These are phyloP conservation scores for Corchorus capsularis DNA, from an alignment of 345 rosid species.

Conservation along the genomic window DNA sequence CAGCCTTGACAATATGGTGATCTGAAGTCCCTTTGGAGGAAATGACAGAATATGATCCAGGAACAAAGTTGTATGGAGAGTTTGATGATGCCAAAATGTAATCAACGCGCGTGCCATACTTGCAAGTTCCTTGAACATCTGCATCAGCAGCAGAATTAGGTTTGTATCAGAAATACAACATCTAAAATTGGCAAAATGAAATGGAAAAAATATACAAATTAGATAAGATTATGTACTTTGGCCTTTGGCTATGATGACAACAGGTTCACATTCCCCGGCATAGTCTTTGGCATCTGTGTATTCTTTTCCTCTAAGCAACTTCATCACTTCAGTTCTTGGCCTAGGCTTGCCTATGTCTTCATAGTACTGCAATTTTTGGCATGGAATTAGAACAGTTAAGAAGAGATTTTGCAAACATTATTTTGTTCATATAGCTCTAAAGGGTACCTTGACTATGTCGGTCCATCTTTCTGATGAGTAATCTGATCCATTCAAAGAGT, in stretches of 20 bases:
- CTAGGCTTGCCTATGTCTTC: conserved; percentile 89
- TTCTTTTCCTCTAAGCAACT: conserved; percentile 60
- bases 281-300: conserved; percentile 71
- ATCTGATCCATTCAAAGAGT: conserved; percentile 75
- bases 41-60: conserved; percentile 76
- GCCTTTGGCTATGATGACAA: conserved; percentile 90
- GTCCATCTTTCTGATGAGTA: conserved; percentile 85
- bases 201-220: neutral
- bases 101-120: conserved; percentile 90
- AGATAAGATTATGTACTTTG: conserved; percentile 52
- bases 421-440: neutral
- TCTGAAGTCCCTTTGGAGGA: conserved; percentile 93
- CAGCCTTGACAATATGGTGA: conserved; percentile 92
- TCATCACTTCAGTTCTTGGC: conserved; percentile 74
- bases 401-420: neutral
- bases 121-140: conserved; percentile 98
- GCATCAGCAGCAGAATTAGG: conserved; percentile 10
- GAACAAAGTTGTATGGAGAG: conserved; percentile 63
- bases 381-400: neutral
- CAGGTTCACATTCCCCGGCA: conserved; percentile 94
- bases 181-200: neutral
- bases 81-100: conserved; percentile 69
- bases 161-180: neutral
- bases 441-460: conserved; percentile 72
- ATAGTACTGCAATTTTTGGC: conserved; percentile 54